Evolutionary conservation across 352 stramenopile genomes (phyloP).

Genomic region (Pythium periplocum): DNA sequence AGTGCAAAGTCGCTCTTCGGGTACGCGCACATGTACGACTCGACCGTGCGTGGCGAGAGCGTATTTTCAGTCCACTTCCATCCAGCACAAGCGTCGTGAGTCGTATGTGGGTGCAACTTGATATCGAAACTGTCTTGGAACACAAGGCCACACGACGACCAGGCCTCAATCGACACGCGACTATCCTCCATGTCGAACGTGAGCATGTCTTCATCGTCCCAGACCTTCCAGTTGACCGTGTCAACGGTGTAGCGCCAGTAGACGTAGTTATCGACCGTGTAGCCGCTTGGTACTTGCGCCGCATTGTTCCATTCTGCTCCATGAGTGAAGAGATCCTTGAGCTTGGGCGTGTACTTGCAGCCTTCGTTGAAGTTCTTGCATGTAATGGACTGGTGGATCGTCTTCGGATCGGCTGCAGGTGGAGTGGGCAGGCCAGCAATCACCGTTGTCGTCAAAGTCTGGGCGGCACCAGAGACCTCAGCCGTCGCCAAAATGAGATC

Average conservation of each 20-base stretch:
- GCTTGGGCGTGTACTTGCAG: background rate
- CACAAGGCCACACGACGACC: slow-evolving; percentile 50
- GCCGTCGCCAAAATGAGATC: background rate
- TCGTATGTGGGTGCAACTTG: slow-evolving; percentile 39
- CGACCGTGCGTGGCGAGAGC: slow-evolving; percentile 26
- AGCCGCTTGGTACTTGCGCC: too few species aligned
- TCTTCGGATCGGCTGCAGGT: background rate
- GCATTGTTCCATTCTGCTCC: too few species aligned
- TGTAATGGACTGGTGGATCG: background rate
- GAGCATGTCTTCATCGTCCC: background rate
- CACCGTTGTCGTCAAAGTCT: too few species aligned
- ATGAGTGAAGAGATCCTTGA: background rate
- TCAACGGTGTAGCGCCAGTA: too few species aligned
- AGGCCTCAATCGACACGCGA: slow-evolving; percentile 31
- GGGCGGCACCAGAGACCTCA: background rate
- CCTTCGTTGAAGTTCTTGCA: slow-evolving; percentile 1
- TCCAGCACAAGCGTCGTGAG: slow-evolving; percentile 16
- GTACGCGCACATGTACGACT: slow-evolving; percentile 39
- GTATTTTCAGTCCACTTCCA: slow-evolving; percentile 31
- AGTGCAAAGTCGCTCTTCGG: slow-evolving; percentile 56
- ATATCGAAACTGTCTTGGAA: slow-evolving; percentile 36
- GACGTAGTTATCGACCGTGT: too few species aligned
- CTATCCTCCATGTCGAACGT: slow-evolving; percentile 4
- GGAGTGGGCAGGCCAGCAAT: too few species aligned
- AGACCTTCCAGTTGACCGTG: too few species aligned